These are phyloP conservation scores for Davidsoniella neocaledoniae DNA, from an alignment of 2,329 filamentous ascomycete species.

Conservation along the genomic window DNA sequence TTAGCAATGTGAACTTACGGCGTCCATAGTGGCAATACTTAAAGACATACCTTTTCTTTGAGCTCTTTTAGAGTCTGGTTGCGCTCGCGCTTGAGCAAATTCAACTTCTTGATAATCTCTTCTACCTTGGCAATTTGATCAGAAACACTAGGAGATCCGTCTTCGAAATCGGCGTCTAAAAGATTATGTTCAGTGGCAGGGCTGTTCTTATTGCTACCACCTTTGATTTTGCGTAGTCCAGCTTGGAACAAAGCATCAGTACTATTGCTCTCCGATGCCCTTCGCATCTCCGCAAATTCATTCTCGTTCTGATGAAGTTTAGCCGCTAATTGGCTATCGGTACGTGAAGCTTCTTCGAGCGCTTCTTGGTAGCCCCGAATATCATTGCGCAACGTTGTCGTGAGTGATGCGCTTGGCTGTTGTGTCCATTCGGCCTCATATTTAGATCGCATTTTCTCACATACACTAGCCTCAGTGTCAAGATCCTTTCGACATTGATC, in stretches of 20 bases:
- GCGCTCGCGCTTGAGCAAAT: slow-evolving; percentile 79
- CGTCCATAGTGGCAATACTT: neutral
- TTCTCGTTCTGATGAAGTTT: slow-evolving; percentile 74
- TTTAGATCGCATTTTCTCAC: slow-evolving; percentile 98
- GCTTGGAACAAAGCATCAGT: slow-evolving; percentile 78
- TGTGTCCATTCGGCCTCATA: slow-evolving; percentile 95
- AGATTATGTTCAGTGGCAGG: slow-evolving; percentile 57
- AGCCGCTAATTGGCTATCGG: slow-evolving; percentile 65
- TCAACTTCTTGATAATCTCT: slow-evolving; percentile 77
- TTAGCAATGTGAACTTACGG: neutral
- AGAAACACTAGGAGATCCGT: slow-evolving; percentile 60
- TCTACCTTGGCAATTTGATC: slow-evolving; percentile 85
- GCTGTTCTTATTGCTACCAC: slow-evolving; percentile 41
- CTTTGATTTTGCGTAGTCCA: slow-evolving; percentile 64
- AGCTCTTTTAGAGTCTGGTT: slow-evolving; percentile 88
- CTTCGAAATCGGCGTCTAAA: slow-evolving; percentile 81
- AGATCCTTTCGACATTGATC: slow-evolving; percentile 74
- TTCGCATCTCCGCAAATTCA: slow-evolving; percentile 91
- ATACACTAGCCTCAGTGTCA: slow-evolving; percentile 94
- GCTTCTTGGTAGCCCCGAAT: slow-evolving; percentile 78
- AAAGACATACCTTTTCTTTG: slow-evolving; percentile 68
- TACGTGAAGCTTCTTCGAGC: slow-evolving; percentile 73
- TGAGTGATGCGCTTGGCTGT: slow-evolving; percentile 81
- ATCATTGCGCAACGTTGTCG: slow-evolving; percentile 71
- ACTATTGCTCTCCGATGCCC: slow-evolving; percentile 71